Evolutionary conservation across 164 flowering plant species (phyloP), one percentile per base, ranked within the genome.

Genomic region (Taxillus chinensis): DNA sequence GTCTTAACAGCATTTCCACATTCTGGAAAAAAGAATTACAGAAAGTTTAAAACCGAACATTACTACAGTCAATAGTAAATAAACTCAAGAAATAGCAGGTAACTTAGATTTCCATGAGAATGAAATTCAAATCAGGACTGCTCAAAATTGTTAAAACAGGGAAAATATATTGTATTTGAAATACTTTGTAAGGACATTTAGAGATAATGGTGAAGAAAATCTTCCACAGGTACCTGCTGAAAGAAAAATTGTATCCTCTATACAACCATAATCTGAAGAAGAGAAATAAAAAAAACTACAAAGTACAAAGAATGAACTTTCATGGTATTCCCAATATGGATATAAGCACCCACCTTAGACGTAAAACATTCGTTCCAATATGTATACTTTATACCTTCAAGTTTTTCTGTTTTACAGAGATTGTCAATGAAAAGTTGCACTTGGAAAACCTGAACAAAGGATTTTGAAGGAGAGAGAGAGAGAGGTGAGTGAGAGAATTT

Each of bases 301-400:
- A 27, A 27, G 27, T 27, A 27, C 27, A 27, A 27, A 27, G 27
- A 27, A 27, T 27, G 27, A 27, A 27, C 27, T 27, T 27, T 27
- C 27, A 27, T 27, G 27, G 27, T 27, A 27, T 27, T 27, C 27
- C 27, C 27, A 27, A 2, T 17, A 52, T 52, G 7, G 2, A 7
- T 5, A 7, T 7, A 39, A 68, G 55, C 27, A 64, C 70, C 41
- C 41, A 89, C 99, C 96, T 81, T 88, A 46, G 97, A 83, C 27
- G 95, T 81, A 70, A 75, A 84, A 67, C 79, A 63, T 71, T 93
- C 99, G 65, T 90, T 80, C 97, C 96, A 88, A 66, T 75, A 93
- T 5, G 97, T 85, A 60, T 82, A 90, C 52, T 61, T 78, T 5
- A 85, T 15, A 71, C 79, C 88, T 68, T 83, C 82, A 52, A 90